phyloP scores from a whole-genome alignment of 805 yeast species.

The Yarrowia yakushimensis region DNA sequence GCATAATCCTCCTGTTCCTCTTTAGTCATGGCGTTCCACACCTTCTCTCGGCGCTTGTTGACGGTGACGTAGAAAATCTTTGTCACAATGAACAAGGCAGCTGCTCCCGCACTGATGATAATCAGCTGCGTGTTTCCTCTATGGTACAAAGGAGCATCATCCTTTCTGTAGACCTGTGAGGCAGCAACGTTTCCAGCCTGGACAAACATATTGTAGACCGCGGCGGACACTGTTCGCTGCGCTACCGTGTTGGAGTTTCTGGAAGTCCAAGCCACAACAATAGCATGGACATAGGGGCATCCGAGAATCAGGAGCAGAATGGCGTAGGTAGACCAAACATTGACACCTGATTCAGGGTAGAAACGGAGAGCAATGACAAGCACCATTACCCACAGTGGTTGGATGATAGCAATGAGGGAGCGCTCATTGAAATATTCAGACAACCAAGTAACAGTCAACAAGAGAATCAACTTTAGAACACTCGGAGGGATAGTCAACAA shows the following conservation, averaged over 20 bases:
- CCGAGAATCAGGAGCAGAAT: constrained; percentile 34
- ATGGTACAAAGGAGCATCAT: constrained; percentile 58
- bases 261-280: constrained; percentile 59
- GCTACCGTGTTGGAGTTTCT: constrained; percentile 59
- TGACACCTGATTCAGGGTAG: constrained; percentile 30
- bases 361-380: constrained; percentile 19
- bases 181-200: constrained; percentile 56
- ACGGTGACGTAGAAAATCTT: constrained; percentile 37
- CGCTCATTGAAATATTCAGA: constrained; percentile 27
- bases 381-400: constrained; percentile 28
- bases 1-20: constrained; percentile 52
- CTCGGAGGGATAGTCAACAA: constrained; percentile 44
- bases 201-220: constrained; percentile 60
- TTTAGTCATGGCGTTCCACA: constrained; percentile 51
- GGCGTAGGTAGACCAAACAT: constrained; percentile 36
- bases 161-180: constrained; percentile 53
- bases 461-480: constrained; percentile 26
- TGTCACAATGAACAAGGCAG: constrained; percentile 30
- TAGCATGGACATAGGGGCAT: constrained; percentile 47
- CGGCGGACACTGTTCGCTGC: constrained; percentile 60
- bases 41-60: constrained; percentile 39
- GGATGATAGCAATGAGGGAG: constrained; percentile 21
- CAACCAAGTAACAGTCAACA: constrained; percentile 26
- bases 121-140: constrained; percentile 48
- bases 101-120: constrained; percentile 30